phyloP scores from a whole-genome alignment of 768 basidiomycete species.

The Phylloporus scabripes region DNA sequence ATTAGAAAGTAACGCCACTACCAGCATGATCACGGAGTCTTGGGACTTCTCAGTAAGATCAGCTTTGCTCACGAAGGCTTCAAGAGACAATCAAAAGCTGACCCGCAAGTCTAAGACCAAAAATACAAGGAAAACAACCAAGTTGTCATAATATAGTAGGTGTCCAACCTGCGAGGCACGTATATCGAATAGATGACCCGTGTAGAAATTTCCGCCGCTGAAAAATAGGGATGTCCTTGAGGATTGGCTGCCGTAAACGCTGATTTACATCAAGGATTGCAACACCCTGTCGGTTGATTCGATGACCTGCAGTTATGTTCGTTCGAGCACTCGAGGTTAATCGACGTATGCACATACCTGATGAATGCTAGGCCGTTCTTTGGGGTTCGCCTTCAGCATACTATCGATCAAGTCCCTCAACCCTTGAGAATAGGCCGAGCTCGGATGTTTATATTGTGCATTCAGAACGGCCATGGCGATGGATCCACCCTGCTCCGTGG shows the following conservation, averaged over 20 bases:
- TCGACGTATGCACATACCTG: slow-evolving; percentile 44
- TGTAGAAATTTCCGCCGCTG: slow-evolving; percentile 2
- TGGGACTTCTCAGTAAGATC: slow-evolving; percentile 1
- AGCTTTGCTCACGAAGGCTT: background rate
- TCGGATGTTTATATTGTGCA: slow-evolving; percentile 88
- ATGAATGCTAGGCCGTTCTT: slow-evolving; percentile 80
- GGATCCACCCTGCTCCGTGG: slow-evolving; percentile 90
- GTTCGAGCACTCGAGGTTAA: background rate
- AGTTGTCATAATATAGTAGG: slow-evolving; percentile 4
- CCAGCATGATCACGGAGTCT: background rate
- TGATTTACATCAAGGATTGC: slow-evolving; percentile 46
- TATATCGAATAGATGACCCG: slow-evolving; percentile 8
- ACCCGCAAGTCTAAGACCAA: slow-evolving; percentile 2
- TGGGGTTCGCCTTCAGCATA: slow-evolving; percentile 80
- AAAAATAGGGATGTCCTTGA: slow-evolving; percentile 1
- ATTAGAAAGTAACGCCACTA: background rate
- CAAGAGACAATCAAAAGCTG: background rate
- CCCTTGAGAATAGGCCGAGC: slow-evolving; percentile 80
- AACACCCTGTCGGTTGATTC: slow-evolving; percentile 58
- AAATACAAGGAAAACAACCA: background rate
- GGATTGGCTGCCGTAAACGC: background rate
- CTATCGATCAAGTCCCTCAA: slow-evolving; percentile 75
- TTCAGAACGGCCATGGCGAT: slow-evolving; percentile 97
- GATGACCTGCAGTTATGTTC: slow-evolving; percentile 47
- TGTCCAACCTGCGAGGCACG: background rate